Conservation (phyloP, 805 yeast species). For the Clavispora fructus region DNA sequence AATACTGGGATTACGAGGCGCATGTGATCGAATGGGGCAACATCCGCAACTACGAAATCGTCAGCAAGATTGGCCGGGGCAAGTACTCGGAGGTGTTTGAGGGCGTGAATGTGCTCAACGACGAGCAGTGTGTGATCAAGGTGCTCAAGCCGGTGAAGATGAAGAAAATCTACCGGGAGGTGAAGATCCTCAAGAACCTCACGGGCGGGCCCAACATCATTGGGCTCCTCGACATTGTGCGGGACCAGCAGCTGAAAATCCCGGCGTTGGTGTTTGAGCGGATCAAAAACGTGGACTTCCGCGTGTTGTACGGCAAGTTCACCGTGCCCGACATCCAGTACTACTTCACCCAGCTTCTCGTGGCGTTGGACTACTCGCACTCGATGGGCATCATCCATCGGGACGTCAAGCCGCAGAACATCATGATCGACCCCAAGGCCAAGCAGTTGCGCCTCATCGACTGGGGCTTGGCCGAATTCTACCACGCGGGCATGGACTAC, state of each 20-base stretch:
- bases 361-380: slow-evolving; percentile 84
- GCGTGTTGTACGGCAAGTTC: slow-evolving; percentile 75
- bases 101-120: slow-evolving; percentile 66
- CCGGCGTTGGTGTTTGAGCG: slow-evolving; percentile 86
- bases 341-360: slow-evolving; percentile 75
- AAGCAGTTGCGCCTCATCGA: slow-evolving; percentile 76
- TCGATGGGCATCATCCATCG: slow-evolving; percentile 95
- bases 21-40: slow-evolving; percentile 39
- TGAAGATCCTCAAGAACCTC: slow-evolving; percentile 78
- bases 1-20: slow-evolving; percentile 85
- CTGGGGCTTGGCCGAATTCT: slow-evolving; percentile 95
- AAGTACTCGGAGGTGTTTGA: slow-evolving; percentile 93
- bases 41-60: slow-evolving; percentile 61
- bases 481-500: slow-evolving; percentile 83
- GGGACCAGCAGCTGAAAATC: slow-evolving; percentile 73
- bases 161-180: slow-evolving; percentile 87
- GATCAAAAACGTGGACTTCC: slow-evolving; percentile 77
- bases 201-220: slow-evolving; percentile 82
- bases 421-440: slow-evolving; percentile 83
- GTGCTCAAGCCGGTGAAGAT: slow-evolving; percentile 89
- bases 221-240: slow-evolving; percentile 71
- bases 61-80: slow-evolving; percentile 84
- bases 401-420: slow-evolving; percentile 93
- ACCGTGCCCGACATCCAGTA: slow-evolving; percentile 71
- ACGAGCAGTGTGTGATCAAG: slow-evolving; percentile 69